A percentile compares a stretch with the other conserved stretches of the same genome.
Evolutionary conservation across 768 basidiomycete genomes (phyloP).

Genomic region (Pisolithus orientalis): DNA sequence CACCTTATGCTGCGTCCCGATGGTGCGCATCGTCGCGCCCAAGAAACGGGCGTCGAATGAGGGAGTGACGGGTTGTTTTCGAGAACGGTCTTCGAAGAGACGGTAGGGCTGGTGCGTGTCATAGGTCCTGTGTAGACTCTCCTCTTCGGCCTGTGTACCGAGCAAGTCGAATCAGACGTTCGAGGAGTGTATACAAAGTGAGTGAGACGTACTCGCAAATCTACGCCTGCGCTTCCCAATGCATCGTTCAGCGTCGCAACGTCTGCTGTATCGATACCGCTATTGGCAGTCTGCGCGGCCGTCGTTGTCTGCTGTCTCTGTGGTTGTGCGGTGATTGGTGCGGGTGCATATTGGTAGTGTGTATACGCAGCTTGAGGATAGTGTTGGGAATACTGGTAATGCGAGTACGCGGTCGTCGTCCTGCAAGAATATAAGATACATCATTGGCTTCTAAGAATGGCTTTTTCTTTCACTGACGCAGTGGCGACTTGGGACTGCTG

Average conservation of each 20-base stretch:
- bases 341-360: conserved; percentile 38
- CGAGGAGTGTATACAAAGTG: neutral
- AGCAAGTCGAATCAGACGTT: neutral
- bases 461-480: conserved; percentile 28
- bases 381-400: conserved; percentile 37
- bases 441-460: neutral
- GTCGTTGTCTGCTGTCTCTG: conserved; percentile 24
- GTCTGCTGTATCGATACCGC: conserved; percentile 56
- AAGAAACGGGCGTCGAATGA: conserved; percentile 65
- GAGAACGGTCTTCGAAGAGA: conserved; percentile 69
- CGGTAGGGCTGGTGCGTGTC: conserved; percentile 60
- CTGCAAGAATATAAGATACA: conserved; percentile 22
- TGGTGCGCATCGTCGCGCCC: conserved; percentile 58
- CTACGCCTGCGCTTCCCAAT: conserved; percentile 80
- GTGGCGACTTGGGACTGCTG: conserved; percentile 40
- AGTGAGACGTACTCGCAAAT: conserved; percentile 53
- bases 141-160: conserved; percentile 73
- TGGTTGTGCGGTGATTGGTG: conserved; percentile 24
- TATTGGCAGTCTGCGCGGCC: conserved; percentile 11
- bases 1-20: conserved; percentile 67
- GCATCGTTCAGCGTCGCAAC: conserved; percentile 80
- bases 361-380: conserved; percentile 32
- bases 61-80: conserved; percentile 66
- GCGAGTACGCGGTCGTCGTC: conserved; percentile 43
- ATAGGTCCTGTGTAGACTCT: conserved; percentile 62